phyloP scores from a whole-genome alignment of 2,329 filamentous ascomycete genomes.

The Penicillium nordicum region DNA sequence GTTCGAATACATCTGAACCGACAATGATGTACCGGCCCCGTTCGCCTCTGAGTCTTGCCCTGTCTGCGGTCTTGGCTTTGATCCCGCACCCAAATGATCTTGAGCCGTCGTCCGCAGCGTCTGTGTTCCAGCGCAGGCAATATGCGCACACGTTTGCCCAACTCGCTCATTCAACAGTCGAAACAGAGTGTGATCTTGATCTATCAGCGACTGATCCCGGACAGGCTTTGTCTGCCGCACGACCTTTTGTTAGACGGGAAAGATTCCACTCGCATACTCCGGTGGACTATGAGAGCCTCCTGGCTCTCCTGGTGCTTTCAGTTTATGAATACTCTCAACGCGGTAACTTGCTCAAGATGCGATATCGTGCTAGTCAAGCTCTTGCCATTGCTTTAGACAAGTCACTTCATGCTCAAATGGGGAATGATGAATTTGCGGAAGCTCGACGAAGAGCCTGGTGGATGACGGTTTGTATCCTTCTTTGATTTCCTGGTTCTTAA shows the following conservation, averaged over 20 bases:
- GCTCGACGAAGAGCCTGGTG: conserved; percentile 46
- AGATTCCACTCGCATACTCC: conserved; percentile 40
- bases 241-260: conserved; percentile 32
- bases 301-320: conserved; percentile 43
- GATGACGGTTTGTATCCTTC: conserved; percentile 41
- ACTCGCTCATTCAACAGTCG: conserved; percentile 38
- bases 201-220: conserved; percentile 41
- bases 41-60: conserved; percentile 45
- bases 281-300: conserved; percentile 41
- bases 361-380: conserved; percentile 44
- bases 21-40: conserved; percentile 35
- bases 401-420: conserved; percentile 38
- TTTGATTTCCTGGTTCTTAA: not conserved
- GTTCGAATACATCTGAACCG: conserved; percentile 30
- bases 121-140: conserved; percentile 36
- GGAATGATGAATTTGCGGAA: conserved; percentile 39
- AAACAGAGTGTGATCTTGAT: conserved; percentile 43
- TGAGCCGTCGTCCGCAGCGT: conserved; percentile 34
- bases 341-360: conserved; percentile 47
- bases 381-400: conserved; percentile 44
- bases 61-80: conserved; percentile 43
- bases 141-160: conserved; percentile 43
- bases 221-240: conserved; percentile 36
- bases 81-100: conserved; percentile 42
- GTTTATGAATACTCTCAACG: conserved; percentile 47